Conservation (phyloP, 2,329 filamentous ascomycete genomes). For the Cadophora luteo-olivacea region DNA sequence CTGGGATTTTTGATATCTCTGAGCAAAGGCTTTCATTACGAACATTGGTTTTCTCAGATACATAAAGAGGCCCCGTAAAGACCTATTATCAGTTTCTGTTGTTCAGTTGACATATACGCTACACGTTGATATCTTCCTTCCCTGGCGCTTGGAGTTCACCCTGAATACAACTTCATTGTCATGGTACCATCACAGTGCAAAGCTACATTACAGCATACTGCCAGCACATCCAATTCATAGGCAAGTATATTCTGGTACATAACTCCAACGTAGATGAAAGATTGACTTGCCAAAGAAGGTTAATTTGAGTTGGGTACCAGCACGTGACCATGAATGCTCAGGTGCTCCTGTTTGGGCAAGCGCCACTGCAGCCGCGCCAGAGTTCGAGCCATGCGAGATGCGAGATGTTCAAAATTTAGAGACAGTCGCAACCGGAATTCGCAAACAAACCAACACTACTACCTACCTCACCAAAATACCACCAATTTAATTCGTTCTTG, state of each 20-base stretch:
- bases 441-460: constrained; percentile 16
- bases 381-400: neutral
- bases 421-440: neutral
- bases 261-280: too few relatives aligned
- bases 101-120: neutral
- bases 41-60: neutral
- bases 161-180: too few relatives aligned
- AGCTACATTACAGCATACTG: too few relatives aligned
- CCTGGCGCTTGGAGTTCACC: too few relatives aligned
- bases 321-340: neutral
- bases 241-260: too few relatives aligned
- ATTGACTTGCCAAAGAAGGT: too few relatives aligned
- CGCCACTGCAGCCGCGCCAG: neutral
- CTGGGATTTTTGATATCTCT: constrained; percentile 11
- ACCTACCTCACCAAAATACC: constrained; percentile 15
- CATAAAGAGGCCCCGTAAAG: neutral
- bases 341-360: neutral
- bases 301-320: too few relatives aligned
- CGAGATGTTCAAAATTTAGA: constrained; percentile 1
- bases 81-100: too few relatives aligned
- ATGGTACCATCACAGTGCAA: too few relatives aligned
- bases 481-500: constrained; percentile 14
- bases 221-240: too few relatives aligned
- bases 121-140: neutral
- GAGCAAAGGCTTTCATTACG: neutral